A percentile compares a stretch with the other conserved stretches of the same genome.
Conservation (phyloP, 805 yeast species). For the Kuraishia cidri region DNA sequence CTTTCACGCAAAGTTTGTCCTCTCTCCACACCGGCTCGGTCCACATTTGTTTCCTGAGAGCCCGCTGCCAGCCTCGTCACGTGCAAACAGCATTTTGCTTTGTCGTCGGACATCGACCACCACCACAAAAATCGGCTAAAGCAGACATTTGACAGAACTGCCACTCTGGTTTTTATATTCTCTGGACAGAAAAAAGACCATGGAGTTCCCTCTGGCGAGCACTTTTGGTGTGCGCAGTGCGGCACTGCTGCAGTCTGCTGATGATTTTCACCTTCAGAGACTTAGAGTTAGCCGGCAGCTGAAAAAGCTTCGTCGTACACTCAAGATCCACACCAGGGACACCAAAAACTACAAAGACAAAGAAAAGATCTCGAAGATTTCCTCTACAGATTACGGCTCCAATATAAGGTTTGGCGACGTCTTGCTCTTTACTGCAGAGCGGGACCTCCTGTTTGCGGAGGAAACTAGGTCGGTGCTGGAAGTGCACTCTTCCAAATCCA, state of each 20-base stretch:
- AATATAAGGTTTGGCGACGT: slow-evolving; percentile 49
- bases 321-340: slow-evolving; percentile 56
- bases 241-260: slow-evolving; percentile 55
- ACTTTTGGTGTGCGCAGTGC: slow-evolving; percentile 51
- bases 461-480: slow-evolving; percentile 51
- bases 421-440: slow-evolving; percentile 62
- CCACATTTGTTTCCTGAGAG: no score
- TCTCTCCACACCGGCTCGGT: no score
- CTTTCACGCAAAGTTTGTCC: no score
- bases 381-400: slow-evolving; percentile 36
- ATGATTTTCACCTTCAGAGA: slow-evolving; percentile 66
- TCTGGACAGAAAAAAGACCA: no score
- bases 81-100: no score
- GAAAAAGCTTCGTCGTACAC: slow-evolving; percentile 54
- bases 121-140: background rate
- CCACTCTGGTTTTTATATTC: no score
- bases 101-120: background rate
- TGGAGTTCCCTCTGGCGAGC: slow-evolving; percentile 36
- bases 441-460: slow-evolving; percentile 63
- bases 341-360: slow-evolving; percentile 50
- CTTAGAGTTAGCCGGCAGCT: slow-evolving; percentile 50
- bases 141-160: background rate
- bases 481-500: slow-evolving; percentile 35
- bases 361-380: slow-evolving; percentile 35
- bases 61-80: no score